Percentiles rank a stretch among this genome's conserved stretches.
phyloP scores from a whole-genome alignment of 1,139 yeast species.

The Debaryomyces udenii region DNA sequence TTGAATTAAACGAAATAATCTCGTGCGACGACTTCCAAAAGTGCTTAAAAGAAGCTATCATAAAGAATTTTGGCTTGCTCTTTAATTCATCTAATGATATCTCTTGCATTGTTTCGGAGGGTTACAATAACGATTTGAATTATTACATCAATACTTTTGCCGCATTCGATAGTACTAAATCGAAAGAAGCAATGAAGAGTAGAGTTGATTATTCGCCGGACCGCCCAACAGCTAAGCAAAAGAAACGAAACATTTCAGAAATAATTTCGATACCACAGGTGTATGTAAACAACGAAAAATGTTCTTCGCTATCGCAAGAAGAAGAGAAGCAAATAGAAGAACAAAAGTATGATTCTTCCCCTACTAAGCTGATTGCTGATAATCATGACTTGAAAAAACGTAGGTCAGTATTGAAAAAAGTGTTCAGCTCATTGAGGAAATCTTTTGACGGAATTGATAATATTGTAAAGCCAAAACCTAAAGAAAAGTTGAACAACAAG shows the following conservation, averaged over 20 bases:
- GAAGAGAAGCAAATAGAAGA: neutral
- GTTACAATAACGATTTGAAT: constrained; percentile 28
- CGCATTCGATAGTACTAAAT: neutral
- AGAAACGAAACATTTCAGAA: constrained; percentile 8
- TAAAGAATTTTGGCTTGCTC: constrained; percentile 23
- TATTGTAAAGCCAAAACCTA: neutral
- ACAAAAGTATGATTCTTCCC: neutral
- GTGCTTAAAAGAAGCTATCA: constrained; percentile 26
- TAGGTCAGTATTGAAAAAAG: constrained; percentile 22
- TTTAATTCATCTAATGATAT: constrained; percentile 27
- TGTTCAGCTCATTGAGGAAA: constrained; percentile 22
- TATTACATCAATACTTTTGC: constrained; percentile 21
- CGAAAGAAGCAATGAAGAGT: neutral
- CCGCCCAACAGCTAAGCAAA: neutral
- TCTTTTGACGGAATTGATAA: constrained; percentile 5
- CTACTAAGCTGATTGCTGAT: neutral
- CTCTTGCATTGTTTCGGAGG: constrained; percentile 26
- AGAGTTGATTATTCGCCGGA: neutral
- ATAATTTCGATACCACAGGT: constrained; percentile 14
- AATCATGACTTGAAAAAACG: no score
- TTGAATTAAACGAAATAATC: constrained; percentile 30
- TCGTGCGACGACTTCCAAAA: constrained; percentile 24
- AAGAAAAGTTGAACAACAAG: neutral
- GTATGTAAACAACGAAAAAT: neutral
- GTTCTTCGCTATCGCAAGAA: neutral